phyloP scores from a whole-genome alignment of 257 asterid species.

The Nicotiana benthamiana region DNA sequence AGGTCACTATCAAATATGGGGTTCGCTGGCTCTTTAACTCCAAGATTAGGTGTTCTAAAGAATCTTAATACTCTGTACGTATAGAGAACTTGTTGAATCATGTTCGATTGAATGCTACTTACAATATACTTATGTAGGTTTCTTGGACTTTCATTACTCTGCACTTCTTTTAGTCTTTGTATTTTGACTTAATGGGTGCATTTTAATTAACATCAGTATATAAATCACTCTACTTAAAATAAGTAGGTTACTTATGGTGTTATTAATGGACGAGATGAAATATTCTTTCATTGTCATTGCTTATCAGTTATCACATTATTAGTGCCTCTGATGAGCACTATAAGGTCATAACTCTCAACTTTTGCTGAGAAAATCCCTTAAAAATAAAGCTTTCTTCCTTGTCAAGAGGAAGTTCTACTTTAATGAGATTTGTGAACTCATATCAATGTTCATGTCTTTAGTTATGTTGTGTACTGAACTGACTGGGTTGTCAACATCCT shows the following conservation, averaged over 20 bases:
- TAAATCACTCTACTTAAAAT: background rate
- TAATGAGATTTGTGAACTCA: too few species aligned
- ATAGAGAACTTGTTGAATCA: slow-evolving; percentile 10
- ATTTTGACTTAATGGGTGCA: background rate
- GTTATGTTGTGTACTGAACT: background rate
- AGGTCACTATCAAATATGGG: slow-evolving; percentile 90
- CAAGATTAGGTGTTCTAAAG: slow-evolving; percentile 54
- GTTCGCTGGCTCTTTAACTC: slow-evolving; percentile 72
- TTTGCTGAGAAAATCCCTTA: background rate
- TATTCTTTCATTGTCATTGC: background rate
- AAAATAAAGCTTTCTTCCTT: background rate
- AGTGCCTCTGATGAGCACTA: background rate
- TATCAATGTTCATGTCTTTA: background rate
- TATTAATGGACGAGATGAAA: background rate
- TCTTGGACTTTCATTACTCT: background rate
- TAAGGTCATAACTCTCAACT: background rate
- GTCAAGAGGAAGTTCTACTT: background rate
- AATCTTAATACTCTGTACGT: slow-evolving; percentile 72
- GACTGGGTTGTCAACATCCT: background rate
- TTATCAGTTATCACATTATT: background rate
- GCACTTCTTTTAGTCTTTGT: background rate
- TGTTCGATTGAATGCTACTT: background rate
- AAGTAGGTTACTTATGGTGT: background rate
- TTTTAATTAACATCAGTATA: background rate
- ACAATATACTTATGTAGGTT: background rate